Evolutionary conservation across 2,329 filamentous ascomycete species (phyloP).

Genomic region (Arthrobotrys entomopaga): DNA sequence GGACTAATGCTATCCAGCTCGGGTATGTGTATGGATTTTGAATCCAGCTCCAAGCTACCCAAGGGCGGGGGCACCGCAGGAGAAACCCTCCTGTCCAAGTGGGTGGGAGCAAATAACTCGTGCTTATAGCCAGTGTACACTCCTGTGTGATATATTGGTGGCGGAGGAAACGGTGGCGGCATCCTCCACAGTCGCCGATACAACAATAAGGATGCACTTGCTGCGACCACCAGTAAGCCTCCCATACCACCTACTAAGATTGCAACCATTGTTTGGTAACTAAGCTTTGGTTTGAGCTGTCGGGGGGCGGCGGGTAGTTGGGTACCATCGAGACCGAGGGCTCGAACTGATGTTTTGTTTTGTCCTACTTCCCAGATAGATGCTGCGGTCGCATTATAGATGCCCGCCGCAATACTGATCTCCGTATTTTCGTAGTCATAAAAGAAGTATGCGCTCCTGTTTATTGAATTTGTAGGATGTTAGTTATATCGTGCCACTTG

Average conservation of each 20-base stretch:
- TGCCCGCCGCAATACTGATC: slow-evolving; percentile 1
- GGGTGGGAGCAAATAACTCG: background rate
- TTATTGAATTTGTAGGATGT: background rate
- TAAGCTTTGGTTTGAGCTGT: background rate
- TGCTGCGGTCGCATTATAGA: background rate
- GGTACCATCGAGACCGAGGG: background rate
- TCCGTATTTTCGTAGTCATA: background rate
- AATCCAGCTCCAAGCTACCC: background rate
- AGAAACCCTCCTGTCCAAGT: no score
- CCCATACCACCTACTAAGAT: background rate
- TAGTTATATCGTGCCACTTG: background rate
- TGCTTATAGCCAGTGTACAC: background rate
- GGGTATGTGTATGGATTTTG: background rate
- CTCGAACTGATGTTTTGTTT: background rate
- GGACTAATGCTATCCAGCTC: background rate
- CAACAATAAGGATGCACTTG: background rate
- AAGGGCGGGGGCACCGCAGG: no score
- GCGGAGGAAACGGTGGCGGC: background rate
- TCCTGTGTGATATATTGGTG: background rate
- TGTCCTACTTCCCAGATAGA: background rate
- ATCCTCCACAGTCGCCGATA: background rate
- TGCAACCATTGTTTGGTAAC: background rate
- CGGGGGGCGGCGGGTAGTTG: no score
- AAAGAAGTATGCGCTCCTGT: slow-evolving; percentile 4
- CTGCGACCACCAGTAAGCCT: background rate